Conservation (phyloP, 139 green algal genomes). For the Ettlia oleoabundans region DNA sequence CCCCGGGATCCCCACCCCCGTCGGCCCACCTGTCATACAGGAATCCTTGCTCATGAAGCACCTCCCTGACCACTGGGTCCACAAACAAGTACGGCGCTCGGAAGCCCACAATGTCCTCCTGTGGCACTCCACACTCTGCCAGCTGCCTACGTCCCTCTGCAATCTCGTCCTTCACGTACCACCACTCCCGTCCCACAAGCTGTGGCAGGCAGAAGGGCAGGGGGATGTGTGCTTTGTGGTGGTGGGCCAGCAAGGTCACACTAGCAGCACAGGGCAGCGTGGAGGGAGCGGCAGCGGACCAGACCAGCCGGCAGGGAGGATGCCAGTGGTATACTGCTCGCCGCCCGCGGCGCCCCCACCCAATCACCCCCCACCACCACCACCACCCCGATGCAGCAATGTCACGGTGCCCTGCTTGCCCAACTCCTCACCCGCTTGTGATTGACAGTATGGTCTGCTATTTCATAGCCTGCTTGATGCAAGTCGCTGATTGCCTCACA, state of each 20-base stretch:
- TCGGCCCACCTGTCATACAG: slow-evolving; percentile 32
- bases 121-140: slow-evolving; percentile 29
- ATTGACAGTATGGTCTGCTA: slow-evolving; percentile 4
- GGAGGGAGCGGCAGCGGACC: no score
- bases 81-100: slow-evolving; percentile 1
- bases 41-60: slow-evolving; percentile 10
- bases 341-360: no score
- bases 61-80: not conserved
- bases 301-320: no score
- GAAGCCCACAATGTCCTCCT: slow-evolving; percentile 33
- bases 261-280: no score
- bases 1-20: no score
- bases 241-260: not conserved
- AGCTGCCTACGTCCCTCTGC: slow-evolving; percentile 10
- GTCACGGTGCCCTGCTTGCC: not conserved
- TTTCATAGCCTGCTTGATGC: not conserved
- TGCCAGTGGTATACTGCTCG: no score
- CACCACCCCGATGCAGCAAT: not conserved
- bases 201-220: no score
- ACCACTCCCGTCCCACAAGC: not conserved
- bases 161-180: slow-evolving; percentile 21
- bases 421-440: slow-evolving; percentile 22
- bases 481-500: not conserved
- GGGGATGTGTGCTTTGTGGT: no score
- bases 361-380: no score